A percentile compares a stretch with the other conserved stretches of the same genome.
Evolutionary conservation across 768 basidiomycete genomes (phyloP).

Genomic region (Inosperma sp.): DNA sequence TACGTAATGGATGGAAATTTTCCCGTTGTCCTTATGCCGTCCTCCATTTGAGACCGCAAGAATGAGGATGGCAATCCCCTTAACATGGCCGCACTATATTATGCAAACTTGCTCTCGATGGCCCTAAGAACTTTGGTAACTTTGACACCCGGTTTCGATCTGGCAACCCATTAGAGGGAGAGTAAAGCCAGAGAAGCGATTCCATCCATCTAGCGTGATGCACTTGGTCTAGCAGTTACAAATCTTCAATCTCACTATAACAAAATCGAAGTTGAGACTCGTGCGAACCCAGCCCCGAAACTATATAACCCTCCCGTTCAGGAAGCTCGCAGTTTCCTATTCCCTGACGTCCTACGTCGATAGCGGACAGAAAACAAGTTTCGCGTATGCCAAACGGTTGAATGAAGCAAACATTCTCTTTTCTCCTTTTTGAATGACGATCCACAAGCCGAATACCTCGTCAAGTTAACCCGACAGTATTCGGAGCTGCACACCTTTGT

Average conservation of each 20-base stretch:
- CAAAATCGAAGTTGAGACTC: neutral
- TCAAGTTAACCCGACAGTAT: neutral
- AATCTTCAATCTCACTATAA: neutral
- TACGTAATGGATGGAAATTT: neutral
- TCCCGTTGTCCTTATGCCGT: neutral
- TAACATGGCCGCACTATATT: neutral
- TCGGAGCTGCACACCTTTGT: neutral
- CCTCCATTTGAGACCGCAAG: neutral
- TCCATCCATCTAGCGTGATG: constrained; percentile 2
- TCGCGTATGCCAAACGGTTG: neutral
- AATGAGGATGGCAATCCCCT: neutral
- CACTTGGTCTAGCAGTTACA: neutral
- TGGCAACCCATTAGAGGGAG: neutral
- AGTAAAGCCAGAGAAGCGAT: neutral
- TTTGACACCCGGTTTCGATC: neutral
- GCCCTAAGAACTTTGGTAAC: neutral
- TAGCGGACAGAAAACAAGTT: neutral
- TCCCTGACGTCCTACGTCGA: neutral
- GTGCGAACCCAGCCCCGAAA: neutral
- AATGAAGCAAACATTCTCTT: neutral
- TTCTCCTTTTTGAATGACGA: neutral
- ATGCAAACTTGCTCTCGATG: neutral
- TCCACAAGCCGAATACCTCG: neutral
- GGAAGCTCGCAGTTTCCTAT: neutral
- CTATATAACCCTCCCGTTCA: neutral